phyloP scores from a whole-genome alignment of 2,329 filamentous ascomycete genomes.

The Juglanconis oblonga region DNA sequence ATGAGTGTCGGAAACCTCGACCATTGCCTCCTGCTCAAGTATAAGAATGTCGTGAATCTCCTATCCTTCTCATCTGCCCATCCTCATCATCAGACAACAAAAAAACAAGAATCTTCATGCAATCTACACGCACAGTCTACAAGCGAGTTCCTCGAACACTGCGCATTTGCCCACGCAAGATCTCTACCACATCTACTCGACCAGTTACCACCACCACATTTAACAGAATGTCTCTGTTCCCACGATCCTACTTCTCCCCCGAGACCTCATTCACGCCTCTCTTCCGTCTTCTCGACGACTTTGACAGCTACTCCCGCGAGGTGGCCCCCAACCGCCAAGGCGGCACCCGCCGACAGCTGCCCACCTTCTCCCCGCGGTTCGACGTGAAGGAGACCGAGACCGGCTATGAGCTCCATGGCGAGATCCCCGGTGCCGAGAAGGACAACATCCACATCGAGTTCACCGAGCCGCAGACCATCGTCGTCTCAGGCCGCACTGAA shows the following conservation, averaged over 20 bases:
- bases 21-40: neutral
- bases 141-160: slow-evolving; percentile 15
- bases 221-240: slow-evolving; percentile 59
- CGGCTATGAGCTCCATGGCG: slow-evolving; percentile 74
- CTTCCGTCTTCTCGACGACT: slow-evolving; percentile 64
- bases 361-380: slow-evolving; percentile 72
- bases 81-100: slow-evolving; percentile 2
- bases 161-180: slow-evolving; percentile 9
- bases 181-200: slow-evolving; percentile 22
- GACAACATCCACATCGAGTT: slow-evolving; percentile 76
- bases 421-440: slow-evolving; percentile 73
- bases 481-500: slow-evolving; percentile 68
- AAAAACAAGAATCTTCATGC: slow-evolving; percentile 8
- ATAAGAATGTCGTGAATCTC: slow-evolving; percentile 13
- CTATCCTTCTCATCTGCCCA: neutral
- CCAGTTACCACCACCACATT: slow-evolving; percentile 25
- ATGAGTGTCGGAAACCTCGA: slow-evolving; percentile 11
- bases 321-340: slow-evolving; percentile 22
- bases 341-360: slow-evolving; percentile 30
- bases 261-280: slow-evolving; percentile 56
- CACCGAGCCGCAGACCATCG: slow-evolving; percentile 70
- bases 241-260: slow-evolving; percentile 45
- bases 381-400: slow-evolving; percentile 70
- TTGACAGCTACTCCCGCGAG: slow-evolving; percentile 53
- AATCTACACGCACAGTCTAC: slow-evolving; percentile 15